Evolutionary conservation across 169 alveolate genomes (phyloP).

Genomic region (Miamiensis avidus): DNA sequence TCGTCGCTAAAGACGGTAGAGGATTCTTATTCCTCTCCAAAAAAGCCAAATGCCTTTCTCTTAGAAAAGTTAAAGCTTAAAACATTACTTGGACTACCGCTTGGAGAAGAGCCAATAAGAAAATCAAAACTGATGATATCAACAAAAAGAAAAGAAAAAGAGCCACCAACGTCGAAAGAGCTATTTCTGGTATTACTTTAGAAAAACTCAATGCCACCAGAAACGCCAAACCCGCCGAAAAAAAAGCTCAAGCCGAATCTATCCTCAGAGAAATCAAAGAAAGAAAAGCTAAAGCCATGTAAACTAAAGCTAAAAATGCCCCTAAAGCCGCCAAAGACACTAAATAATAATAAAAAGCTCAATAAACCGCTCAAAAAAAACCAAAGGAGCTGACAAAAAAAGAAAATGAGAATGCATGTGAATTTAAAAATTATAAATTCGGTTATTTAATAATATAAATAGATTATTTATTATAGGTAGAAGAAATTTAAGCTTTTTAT

Average conservation of each 20-base stretch:
- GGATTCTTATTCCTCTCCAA: constrained; percentile 82
- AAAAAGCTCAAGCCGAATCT: constrained; percentile 63
- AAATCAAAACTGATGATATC: constrained; percentile 72
- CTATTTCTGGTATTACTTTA: constrained; percentile 96
- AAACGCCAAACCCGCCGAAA: constrained; percentile 54
- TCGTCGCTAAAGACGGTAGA: constrained; percentile 96
- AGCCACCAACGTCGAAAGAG: constrained; percentile 91
- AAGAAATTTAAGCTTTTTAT: too few species aligned
- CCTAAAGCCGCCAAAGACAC: not conserved
- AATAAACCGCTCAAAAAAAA: not conserved
- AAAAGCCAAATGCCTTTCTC: constrained; percentile 92
- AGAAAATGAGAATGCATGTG: not conserved
- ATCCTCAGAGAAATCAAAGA: constrained; percentile 76
- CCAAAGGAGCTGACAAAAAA: not conserved
- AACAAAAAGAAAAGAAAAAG: constrained; percentile 69
- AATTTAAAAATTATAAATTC: too few species aligned
- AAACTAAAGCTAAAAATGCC: not conserved
- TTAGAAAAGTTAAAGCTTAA: constrained; percentile 94
- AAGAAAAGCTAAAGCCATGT: constrained; percentile 26
- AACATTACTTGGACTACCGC: constrained; percentile 97
- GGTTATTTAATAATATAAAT: too few species aligned
- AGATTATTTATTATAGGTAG: too few species aligned
- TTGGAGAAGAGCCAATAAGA: constrained; percentile 97
- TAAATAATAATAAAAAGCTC: not conserved
- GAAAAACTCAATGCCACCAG: constrained; percentile 93